These are phyloP conservation scores for Cercospora sojina DNA, from an alignment of 2,329 filamentous ascomycete species.

Conservation along the genomic window DNA sequence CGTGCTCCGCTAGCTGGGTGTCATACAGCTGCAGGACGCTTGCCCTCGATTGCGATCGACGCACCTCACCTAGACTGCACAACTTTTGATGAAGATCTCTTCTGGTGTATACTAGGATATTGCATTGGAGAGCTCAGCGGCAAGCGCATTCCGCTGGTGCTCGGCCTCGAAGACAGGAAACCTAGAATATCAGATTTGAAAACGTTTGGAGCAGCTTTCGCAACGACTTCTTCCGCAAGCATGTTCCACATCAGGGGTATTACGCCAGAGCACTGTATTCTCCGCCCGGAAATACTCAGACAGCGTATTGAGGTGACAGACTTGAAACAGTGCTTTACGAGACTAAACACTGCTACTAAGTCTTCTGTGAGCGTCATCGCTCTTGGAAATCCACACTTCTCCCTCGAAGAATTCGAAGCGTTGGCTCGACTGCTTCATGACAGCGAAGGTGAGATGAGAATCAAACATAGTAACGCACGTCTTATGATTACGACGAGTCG, in stretches of 20 bases:
- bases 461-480: background rate
- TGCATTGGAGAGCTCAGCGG: constrained; percentile 37
- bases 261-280: constrained; percentile 41
- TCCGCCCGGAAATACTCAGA: background rate
- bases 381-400: constrained; percentile 50
- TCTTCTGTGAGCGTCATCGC: constrained; percentile 42
- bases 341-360: constrained; percentile 19
- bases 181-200: constrained; percentile 41
- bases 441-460: background rate
- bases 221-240: constrained; percentile 43
- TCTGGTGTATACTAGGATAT: constrained; percentile 46
- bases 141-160: constrained; percentile 40
- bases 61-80: constrained; percentile 25
- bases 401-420: constrained; percentile 39
- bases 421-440: constrained; percentile 33
- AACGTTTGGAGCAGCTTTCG: constrained; percentile 49
- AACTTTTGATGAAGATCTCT: constrained; percentile 31
- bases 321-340: background rate
- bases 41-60: constrained; percentile 17
- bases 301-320: constrained; percentile 2
- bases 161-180: constrained; percentile 36
- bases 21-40: constrained; percentile 32
- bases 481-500: constrained; percentile 19
- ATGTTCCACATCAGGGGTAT: constrained; percentile 49
- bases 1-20: constrained; percentile 37